Evolutionary conservation across 148 eudicot genomes (phyloP), one percentile per base, ranked within the genome.

Genomic region (Camellia japonica): DNA sequence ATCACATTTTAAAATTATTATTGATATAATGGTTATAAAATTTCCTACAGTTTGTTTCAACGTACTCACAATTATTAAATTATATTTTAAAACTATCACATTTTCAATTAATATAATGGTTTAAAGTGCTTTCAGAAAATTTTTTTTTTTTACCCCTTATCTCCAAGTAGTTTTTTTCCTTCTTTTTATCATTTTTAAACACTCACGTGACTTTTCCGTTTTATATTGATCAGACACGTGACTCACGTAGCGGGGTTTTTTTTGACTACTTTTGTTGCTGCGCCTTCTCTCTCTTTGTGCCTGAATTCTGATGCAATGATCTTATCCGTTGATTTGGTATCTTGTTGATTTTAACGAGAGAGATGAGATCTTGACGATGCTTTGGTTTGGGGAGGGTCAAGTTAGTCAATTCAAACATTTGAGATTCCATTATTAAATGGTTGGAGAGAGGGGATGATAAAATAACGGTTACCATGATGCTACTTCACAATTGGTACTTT

Each of bases 191-290:
- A 49, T 7, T 77, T 65, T 65, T 30, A 23, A 18, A 10, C 23
- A 23, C 47, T 7, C 79, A 77, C 47, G 79, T 77, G 79, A 77
- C 72, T 51, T 44, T 1, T 54, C 62, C 6, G 15, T 5, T 55
- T 73, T 73, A 51, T 6, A 0, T 55, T 55, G 76, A 30, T 20
- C 41, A 51, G 6, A 68, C 51, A 46, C 73, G 52, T 18, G 73
- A 69, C 54, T 5, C 6, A 6, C 52, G 1, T 30, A 30, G 38
- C 38, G 38, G 38, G 38, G 38, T 30, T 30, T 30, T 30, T 30
- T 30, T 30, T 30, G 38, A 30, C 38, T 30, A 30, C 38, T 30
- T 1, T 1, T 30, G 38, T 30, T 30, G 38, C 38, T 30, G 38
- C 38, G 38, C 47, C 5, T 8, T 41, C 49, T 38, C 11, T 66